Base-by-base conservation (phyloP, 495 filamentous ascomycete genomes). In the Collariella sp. region DNA sequence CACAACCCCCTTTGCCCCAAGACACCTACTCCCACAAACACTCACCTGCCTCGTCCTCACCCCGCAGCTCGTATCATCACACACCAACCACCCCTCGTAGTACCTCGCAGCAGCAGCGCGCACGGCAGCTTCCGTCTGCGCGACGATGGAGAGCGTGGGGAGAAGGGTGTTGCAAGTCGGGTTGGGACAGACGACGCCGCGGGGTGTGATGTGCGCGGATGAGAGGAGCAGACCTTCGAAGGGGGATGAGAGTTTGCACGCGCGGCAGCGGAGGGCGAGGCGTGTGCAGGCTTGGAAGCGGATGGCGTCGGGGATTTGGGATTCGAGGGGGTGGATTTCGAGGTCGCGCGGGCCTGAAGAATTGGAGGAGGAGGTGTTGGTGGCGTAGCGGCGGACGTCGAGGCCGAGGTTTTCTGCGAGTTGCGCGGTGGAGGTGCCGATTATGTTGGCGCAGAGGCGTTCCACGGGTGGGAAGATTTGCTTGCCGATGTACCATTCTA, bases 381-480 rank as follows among this genome's bases (percentile, higher is more conserved):
- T 69, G 23, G 73, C 76, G 70, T 96, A 97, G 64, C 93, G 95
- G 54, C 82, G 80, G 24, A 84, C 79, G 67, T 98, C 93, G 23
- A 98, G 83, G 31, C 93, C 93, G 29, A 98, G 80, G 62, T 91
- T 95, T 65, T 95, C 90, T 7, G 93, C 93, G 2, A 98, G 79
- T 54, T 89, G 85, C 7, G 86, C 76, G 36, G 90, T 83, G 60
- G 95, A 89, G 13, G 93, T 98, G 42, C 93, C 91, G 29, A 83
- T 81, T 55, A 98, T 95, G 38, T 93, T 94, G 42, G 89, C 94
- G 67, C 93, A 98, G 24, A 98, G 82, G 79, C 93, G 89, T 73
- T 98, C 93, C 50, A 98, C 95, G 2, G 94, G 93, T 6, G 93
- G 93, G 72, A 98, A 93, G 49, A 98, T 96, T 67, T 98, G 93